Base-by-base conservation (phyloP, 495 filamentous ascomycete species). In the Neurospora discreta region DNA sequence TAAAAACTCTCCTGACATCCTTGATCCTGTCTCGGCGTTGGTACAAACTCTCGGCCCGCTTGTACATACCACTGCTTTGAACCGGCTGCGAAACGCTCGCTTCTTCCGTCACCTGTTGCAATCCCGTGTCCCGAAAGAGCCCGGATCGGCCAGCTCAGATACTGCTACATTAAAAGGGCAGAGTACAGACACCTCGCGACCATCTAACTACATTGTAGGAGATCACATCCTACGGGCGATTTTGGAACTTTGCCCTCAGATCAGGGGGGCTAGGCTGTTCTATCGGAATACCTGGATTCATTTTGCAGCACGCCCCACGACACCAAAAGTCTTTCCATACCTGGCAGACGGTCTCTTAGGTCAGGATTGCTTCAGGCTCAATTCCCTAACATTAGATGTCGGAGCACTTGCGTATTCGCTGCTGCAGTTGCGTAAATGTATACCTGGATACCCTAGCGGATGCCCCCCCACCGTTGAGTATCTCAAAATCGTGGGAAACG, bases 361-460 rank as follows among this genome's bases (percentile, higher is more conserved):
- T 7, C 43, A 46, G 20, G 43, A 46, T n/a, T 46, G 43, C 43
- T 5, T 5, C 0, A 46, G 43, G 43, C 20, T 46, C n/a, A 46
- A 23, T 0, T 46, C n/a, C 43, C 0, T 46, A 11, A 46, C 43
- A 5, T 5, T 46, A n/a, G 43, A 46, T n/a, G 0, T 23, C 9
- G n/a, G n/a, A 23, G 1, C 43, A 23, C 43, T 44, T 7, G n/a
- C n/a, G n/a, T 9, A 9, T 3, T 20, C 0, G 0, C n/a, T 46
- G 18, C 43, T 46, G 20, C 3, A 0, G 1, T 20, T n/a, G 8
- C 43, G 1, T 46, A 0, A 20, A 9, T 3, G 0, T 0, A 9
- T 46, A 20, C 43, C 43, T 2, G n/a, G 3, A 46, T 46, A 46
- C 43, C 43, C 3, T 11, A 2, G 18, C 18, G 43, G 43, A 46